phyloP scores from a whole-genome alignment of 345 rosid genomes.

The Gynandropsis gynandra region DNA sequence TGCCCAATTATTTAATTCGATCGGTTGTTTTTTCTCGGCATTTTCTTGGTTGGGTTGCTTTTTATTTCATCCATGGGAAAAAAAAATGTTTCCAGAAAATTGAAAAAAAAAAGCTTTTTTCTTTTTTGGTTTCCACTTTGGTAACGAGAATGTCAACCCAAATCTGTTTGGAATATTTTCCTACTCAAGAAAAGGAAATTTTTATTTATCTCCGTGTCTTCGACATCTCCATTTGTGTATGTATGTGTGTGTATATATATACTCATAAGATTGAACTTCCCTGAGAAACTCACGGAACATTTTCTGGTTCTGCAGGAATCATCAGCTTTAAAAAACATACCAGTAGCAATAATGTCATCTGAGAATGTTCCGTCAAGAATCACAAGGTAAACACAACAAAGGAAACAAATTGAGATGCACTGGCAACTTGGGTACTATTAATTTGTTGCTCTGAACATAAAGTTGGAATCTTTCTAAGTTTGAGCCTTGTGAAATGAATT shows the following conservation, averaged over 20 bases:
- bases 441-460: background rate
- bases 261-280: slow-evolving; percentile 2
- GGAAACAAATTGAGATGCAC: background rate
- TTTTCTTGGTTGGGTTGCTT: too few relatives aligned
- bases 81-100: slow-evolving; percentile 1
- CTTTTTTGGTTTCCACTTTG: background rate
- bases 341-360: slow-evolving; percentile 87
- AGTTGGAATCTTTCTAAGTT: background rate
- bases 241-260: slow-evolving; percentile 6
- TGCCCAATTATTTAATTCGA: slow-evolving; percentile 7
- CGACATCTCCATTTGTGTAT: slow-evolving; percentile 1
- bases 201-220: slow-evolving; percentile 4
- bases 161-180: slow-evolving; percentile 15
- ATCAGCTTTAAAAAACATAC: slow-evolving; percentile 52
- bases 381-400: slow-evolving; percentile 31
- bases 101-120: background rate
- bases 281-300: slow-evolving; percentile 1
- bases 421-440: background rate
- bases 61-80: background rate
- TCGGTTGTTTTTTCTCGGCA: background rate
- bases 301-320: slow-evolving; percentile 38
- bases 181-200: background rate
- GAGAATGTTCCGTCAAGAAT: slow-evolving; percentile 72
- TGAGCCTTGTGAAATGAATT: too few relatives aligned
- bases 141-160: slow-evolving; percentile 18